These are phyloP conservation scores for Linanthus parryae DNA, from an alignment of 148 eudicot species.

Conservation along the genomic window DNA sequence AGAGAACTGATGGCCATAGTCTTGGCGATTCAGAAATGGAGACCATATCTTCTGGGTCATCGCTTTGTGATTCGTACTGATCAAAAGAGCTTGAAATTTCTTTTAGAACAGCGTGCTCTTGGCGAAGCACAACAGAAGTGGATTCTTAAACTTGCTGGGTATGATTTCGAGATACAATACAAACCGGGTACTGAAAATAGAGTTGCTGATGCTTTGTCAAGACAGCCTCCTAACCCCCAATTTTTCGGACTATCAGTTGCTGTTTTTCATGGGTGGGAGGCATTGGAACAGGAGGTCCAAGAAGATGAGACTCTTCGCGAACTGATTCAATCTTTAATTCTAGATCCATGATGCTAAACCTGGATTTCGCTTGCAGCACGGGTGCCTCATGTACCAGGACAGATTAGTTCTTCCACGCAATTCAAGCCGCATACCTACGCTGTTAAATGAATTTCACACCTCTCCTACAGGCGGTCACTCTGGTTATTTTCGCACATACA, in stretches of 20 bases:
- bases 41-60: neutral
- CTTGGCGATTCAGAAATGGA: neutral
- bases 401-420: neutral
- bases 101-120: neutral
- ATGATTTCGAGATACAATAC: neutral
- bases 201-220: slow-evolving; percentile 2
- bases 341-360: neutral
- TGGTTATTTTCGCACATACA: neutral
- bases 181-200: slow-evolving; percentile 1
- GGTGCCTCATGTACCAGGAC: neutral
- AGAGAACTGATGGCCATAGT: slow-evolving; percentile 1
- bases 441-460: neutral
- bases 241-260: neutral
- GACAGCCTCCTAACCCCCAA: neutral
- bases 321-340: neutral
- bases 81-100: neutral
- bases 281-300: neutral
- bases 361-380: neutral
- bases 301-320: neutral
- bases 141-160: neutral
- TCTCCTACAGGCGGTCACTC: neutral
- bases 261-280: neutral
- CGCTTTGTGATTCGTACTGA: neutral
- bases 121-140: slow-evolving; percentile 2
- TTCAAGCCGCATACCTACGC: neutral